Base-by-base conservation (phyloP, 352 stramenopile genomes). In the Phytophthora vignae region DNA sequence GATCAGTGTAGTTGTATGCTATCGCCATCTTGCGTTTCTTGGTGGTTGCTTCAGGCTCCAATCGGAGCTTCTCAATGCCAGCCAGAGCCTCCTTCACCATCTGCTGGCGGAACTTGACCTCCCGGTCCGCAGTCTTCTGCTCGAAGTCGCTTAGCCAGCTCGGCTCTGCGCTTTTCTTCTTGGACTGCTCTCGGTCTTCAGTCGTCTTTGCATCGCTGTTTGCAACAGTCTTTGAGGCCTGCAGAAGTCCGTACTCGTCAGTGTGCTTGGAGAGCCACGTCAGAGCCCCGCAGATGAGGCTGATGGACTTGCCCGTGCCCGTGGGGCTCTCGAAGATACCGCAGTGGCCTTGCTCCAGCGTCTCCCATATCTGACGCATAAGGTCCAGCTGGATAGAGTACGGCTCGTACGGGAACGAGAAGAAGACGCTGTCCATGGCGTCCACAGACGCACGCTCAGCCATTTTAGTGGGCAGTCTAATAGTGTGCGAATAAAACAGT, bases 321-420 rank as follows among this genome's bases (percentile, higher is more conserved):
- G 94, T 98, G 11, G 94, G 94, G 59, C 91, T 98, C 75, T 98
- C 94, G 48, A 97, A 97, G 69, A 98, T 97, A 58, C 92, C 94
- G 42, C 97, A 81, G 29, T 97, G 91, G 3, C 88, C 68, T 3
- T 65, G 57, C 49, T 96, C 87, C n/a, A 98, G 82, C 17, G 88
- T 96, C 2, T 80, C 68, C 61, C 85, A 98, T 9, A 98, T 77
- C 72, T 94, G 85, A 19, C 77, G 79, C 93, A 98, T 98, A 29
- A 98, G 82, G 19, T 94, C 74, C 48, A 96, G 46, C 58, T 98
- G 93, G 64, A 97, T 97, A n/a, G 78, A 74, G 63, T 98, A 98
- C 38, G 93, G 92, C 2, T 92, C 74, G 70, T 96, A 98, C 21
- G 92, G 92, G 64, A 98, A 98, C 55, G 85, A 92, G 77, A 96